Percentiles rank a stretch among this genome's conserved stretches.
These are phyloP conservation scores for Pichia cactophila DNA, from an alignment of 1,139 yeast species.

Conservation along the genomic window DNA sequence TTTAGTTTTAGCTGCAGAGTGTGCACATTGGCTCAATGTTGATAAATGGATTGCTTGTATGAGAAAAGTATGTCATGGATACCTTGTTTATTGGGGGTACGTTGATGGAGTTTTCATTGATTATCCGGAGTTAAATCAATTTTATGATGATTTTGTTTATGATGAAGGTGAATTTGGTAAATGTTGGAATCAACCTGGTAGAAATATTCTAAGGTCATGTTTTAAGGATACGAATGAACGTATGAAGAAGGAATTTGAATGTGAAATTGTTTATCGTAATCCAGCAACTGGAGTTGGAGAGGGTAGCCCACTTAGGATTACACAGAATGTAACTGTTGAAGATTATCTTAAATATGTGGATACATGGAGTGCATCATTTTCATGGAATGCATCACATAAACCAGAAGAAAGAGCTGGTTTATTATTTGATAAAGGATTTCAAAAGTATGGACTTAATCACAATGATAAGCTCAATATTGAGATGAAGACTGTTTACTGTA, in stretches of 20 bases:
- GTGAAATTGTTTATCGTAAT: constrained; percentile 25
- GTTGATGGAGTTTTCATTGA: constrained; percentile 50
- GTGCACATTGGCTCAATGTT: constrained; percentile 72
- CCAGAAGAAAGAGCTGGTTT: constrained; percentile 23
- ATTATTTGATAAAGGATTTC: constrained; percentile 22
- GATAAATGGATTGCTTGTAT: constrained; percentile 44
- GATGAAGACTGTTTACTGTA: constrained; percentile 33
- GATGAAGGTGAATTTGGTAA: constrained; percentile 49
- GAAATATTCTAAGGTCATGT: constrained; percentile 41
- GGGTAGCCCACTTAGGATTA: constrained; percentile 22
- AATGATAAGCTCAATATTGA: constrained; percentile 19
- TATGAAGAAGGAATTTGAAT: constrained; percentile 15
- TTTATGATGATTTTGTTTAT: constrained; percentile 32
- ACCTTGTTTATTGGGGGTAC: constrained; percentile 75
- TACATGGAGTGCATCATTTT: constrained; percentile 67
- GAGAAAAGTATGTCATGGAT: constrained; percentile 43
- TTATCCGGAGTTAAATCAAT: constrained; percentile 33
- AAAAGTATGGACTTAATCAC: constrained; percentile 17
- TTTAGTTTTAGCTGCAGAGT: constrained; percentile 67
- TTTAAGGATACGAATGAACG: constrained; percentile 32
- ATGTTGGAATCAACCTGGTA: constrained; percentile 72
- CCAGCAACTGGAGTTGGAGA: constrained; percentile 8
- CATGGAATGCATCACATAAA: constrained; percentile 43
- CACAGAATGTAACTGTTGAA: constrained; percentile 36
- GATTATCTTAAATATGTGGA: constrained; percentile 43